Conservation (phyloP, 345 rosid genomes). For the Balakata baccata region DNA sequence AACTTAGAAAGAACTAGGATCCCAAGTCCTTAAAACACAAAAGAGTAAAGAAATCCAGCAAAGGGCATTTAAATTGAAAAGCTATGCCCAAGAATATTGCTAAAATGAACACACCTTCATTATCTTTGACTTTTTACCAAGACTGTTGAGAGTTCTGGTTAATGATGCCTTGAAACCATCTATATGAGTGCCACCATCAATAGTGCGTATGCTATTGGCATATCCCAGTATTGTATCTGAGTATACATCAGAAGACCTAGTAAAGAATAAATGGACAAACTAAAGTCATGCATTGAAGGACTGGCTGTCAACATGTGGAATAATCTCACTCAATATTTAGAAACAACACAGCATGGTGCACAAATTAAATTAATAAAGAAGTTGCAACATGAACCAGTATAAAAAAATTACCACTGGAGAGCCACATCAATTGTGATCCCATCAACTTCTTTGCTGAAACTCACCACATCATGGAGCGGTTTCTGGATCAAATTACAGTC, state of each 20-base stretch:
- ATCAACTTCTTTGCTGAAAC: slow-evolving; percentile 62
- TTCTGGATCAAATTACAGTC: slow-evolving; percentile 49
- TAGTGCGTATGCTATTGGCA: slow-evolving; percentile 91
- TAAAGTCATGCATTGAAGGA: slow-evolving; percentile 14
- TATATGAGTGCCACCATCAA: slow-evolving; percentile 98
- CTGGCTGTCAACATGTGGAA: not conserved
- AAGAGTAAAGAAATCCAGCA: not conserved
- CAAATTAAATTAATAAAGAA: not conserved
- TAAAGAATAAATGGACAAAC: slow-evolving; percentile 24
- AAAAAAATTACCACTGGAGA: slow-evolving; percentile 74
- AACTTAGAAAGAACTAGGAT: not conserved
- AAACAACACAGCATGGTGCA: not conserved
- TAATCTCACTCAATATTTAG: not conserved
- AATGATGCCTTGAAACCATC: slow-evolving; percentile 88
- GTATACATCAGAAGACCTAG: slow-evolving; percentile 96
- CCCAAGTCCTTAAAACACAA: not conserved
- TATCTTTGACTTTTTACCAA: slow-evolving; percentile 78
- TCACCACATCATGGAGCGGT: slow-evolving; percentile 81
- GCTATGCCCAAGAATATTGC: not conserved
- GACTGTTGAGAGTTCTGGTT: slow-evolving; percentile 82
- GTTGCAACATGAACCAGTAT: slow-evolving; percentile 11
- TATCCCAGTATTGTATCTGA: slow-evolving; percentile 94
- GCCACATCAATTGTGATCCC: slow-evolving; percentile 73
- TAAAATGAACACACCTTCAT: slow-evolving; percentile 57
- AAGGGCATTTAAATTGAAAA: not conserved